Evolutionary conservation across 129 eudicot genomes (phyloP), one percentile per base, ranked within the genome.

Genomic region (Smallanthus sonchifolius): DNA sequence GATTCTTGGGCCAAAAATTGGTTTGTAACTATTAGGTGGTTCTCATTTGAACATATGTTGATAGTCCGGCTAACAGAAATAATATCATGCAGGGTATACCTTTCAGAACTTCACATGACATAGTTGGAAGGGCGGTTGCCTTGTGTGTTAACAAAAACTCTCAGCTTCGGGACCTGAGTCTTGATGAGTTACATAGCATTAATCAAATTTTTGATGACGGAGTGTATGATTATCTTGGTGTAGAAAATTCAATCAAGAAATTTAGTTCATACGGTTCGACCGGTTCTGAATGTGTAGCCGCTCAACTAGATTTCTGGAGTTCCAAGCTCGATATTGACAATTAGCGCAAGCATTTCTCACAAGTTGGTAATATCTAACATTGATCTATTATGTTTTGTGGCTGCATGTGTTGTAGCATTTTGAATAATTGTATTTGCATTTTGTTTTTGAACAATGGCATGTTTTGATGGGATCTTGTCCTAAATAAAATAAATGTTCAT

Each of bases 261-360:
- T 95, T 95, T 81, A 79, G 88, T 40, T 95, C 99, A 20, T 91
- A 95, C 45, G 99, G 99, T 54, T 95, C 99, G 30, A 91, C 99
- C 8, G 99, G 99, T 30, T 91, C 97, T 0, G 89, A 91, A 59
- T 88, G 99, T 79, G 99, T 95, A 73, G 90, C 96, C 39, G 63
- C 68, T 72, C 99, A 95, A 72, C 82, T 95, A 37, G 87, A 82
- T 16, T 85, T 78, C 72, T 95, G 99, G 99, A 74, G 84, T 11
- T 51, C 83, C 6, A 78, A 62, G 76, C 93, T 95, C 11, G 63
- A 48, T 24, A 51, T 95, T 24, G 71, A 70, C 34, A 36, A n/a
- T 5, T 34, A 61, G 67, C 6, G 35, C 20, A 5, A 5, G 4
- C 16, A 5, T 32, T 28, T 24, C 16, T 13, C 16, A 28, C 30